These are phyloP conservation scores for Phycomyces blakesleeanus DNA, from an alignment of 192 early-diverging fungal genomes.

Conservation along the genomic window DNA sequence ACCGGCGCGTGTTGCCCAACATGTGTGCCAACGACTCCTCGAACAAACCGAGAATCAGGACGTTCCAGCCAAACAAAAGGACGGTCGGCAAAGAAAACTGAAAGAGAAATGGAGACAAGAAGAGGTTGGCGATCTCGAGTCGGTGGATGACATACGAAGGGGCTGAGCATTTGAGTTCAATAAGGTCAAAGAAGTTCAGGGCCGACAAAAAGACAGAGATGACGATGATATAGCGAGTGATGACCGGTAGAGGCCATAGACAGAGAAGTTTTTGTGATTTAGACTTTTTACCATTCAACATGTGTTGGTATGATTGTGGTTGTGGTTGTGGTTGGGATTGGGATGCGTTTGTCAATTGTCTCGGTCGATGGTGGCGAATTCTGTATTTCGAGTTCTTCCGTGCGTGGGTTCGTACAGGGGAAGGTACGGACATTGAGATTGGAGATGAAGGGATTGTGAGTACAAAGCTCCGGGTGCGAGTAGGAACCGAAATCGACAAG, in stretches of 20 bases:
- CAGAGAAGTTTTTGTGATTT: conserved; percentile 36
- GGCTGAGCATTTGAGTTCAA: conserved; percentile 21
- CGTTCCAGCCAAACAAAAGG: conserved; percentile 38
- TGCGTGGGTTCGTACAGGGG: neutral
- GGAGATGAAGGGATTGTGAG: conserved; percentile 1
- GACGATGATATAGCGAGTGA: conserved; percentile 32
- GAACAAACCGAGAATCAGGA: conserved; percentile 49
- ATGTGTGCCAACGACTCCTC: conserved; percentile 46
- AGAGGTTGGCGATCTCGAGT: conserved; percentile 35
- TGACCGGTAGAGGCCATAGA: conserved; percentile 35
- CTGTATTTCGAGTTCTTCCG: conserved; percentile 18
- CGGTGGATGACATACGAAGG: conserved; percentile 28
- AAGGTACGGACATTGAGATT: neutral
- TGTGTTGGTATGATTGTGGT: no score
- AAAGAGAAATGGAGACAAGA: conserved; percentile 36
- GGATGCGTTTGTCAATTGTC: neutral
- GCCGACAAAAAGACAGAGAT: conserved; percentile 26
- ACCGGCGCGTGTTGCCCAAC: conserved; percentile 41
- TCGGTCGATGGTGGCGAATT: conserved; percentile 9
- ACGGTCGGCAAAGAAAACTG: conserved; percentile 20
- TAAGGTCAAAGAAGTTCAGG: conserved; percentile 9
- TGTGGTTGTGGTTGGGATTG: no score
- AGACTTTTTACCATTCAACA: conserved; percentile 12
- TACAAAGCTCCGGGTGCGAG: conserved; percentile 1
- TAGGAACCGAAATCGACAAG: no score